Percentiles rank a stretch among this genome's conserved stretches.
phyloP scores from a whole-genome alignment of 129 eudicot genomes.

The Artemisia tridentata region DNA sequence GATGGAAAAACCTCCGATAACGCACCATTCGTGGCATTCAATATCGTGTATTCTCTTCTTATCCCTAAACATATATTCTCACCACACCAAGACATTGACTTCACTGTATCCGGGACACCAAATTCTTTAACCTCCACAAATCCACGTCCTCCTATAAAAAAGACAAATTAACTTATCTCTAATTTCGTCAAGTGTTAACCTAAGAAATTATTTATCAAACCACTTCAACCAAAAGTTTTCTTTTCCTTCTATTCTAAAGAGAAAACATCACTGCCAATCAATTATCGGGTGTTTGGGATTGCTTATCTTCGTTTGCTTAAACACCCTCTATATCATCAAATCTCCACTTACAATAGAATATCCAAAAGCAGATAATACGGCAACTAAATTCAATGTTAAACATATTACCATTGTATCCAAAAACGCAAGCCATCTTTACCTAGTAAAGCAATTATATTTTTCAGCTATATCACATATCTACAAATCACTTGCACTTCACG shows the following conservation, averaged over 20 bases:
- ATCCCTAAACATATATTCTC: slow-evolving; percentile 95
- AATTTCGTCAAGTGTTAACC: not conserved
- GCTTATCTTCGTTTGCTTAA: no score
- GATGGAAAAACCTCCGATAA: slow-evolving; percentile 92
- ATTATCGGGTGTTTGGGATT: not conserved
- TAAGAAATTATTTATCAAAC: not conserved
- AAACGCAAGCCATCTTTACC: no score
- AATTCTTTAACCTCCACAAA: slow-evolving; percentile 97
- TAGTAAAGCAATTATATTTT: no score
- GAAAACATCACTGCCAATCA: slow-evolving; percentile 9
- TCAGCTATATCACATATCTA: no score
- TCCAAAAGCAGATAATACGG: not conserved
- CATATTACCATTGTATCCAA: no score
- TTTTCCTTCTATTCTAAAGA: not conserved
- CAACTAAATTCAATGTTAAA: not conserved
- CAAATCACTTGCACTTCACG: no score
- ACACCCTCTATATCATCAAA: not conserved
- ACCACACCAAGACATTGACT: slow-evolving; percentile 99
- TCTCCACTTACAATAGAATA: not conserved
- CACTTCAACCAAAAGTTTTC: not conserved
- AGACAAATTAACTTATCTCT: slow-evolving; percentile 3
- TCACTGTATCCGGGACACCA: slow-evolving; percentile 86
- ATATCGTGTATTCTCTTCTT: slow-evolving; percentile 74
- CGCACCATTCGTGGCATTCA: slow-evolving; percentile 79
- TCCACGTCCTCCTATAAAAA: slow-evolving; percentile 78